phyloP scores from a whole-genome alignment of 2,329 filamentous ascomycete genomes.

The Xylaria sp. region DNA sequence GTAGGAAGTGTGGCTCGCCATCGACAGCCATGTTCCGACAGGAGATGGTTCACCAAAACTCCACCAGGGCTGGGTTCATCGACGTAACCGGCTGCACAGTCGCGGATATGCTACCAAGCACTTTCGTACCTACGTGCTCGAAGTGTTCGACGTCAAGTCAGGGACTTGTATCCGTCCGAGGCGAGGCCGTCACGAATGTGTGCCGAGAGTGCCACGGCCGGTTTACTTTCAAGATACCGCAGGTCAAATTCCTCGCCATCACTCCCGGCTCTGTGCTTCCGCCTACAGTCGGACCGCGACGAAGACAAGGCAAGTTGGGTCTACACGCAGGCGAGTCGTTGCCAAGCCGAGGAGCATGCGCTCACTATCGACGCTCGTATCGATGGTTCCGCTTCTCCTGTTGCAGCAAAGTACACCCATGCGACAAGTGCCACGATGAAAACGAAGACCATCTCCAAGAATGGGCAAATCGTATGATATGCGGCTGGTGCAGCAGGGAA shows the following conservation, averaged over 20 bases:
- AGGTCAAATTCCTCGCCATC: constrained; percentile 80
- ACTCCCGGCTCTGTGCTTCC: constrained; percentile 62
- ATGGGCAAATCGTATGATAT: constrained; percentile 86
- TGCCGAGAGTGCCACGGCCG: constrained; percentile 83
- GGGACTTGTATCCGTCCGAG: constrained; percentile 77
- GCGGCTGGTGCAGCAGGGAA: constrained; percentile 81
- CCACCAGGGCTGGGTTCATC: constrained; percentile 80
- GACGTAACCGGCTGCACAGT: constrained; percentile 80
- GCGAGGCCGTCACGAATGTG: constrained; percentile 76
- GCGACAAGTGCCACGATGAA: constrained; percentile 79
- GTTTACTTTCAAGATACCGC: constrained; percentile 82
- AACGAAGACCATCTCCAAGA: constrained; percentile 78
- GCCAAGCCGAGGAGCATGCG: constrained; percentile 63
- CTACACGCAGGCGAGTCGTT: constrained; percentile 67
- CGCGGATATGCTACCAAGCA: constrained; percentile 80
- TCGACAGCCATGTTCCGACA: constrained; percentile 68
- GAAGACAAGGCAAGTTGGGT: constrained; percentile 64
- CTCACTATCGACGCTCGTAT: constrained; percentile 68
- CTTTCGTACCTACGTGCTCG: constrained; percentile 81
- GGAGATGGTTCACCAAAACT: constrained; percentile 78
- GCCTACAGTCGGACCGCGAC: constrained; percentile 54
- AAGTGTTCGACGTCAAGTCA: constrained; percentile 76
- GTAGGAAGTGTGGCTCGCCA: constrained; percentile 67
- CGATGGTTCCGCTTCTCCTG: constrained; percentile 75
- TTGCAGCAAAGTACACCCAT: constrained; percentile 68